phyloP scores from a whole-genome alignment of 1,284 basidiomycete species.

The Trametes hirsuta region DNA sequence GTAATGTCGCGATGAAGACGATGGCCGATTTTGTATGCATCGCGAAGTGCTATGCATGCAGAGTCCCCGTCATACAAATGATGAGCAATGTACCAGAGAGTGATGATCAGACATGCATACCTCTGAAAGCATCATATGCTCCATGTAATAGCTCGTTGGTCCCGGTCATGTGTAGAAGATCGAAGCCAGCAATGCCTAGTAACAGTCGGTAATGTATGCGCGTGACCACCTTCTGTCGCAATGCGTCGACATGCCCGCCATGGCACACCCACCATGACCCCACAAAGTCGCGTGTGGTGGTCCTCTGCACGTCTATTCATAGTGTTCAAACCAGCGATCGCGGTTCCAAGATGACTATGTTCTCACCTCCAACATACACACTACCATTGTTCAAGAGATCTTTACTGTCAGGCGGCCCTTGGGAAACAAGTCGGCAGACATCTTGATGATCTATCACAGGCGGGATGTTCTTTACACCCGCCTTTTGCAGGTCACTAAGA shows the following conservation, averaged over 20 bases:
- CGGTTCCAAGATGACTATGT: no score
- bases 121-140: not conserved
- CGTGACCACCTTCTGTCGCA: not conserved
- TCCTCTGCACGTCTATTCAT: not conserved
- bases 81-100: not conserved
- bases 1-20: slow-evolving; percentile 17
- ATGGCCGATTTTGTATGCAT: not conserved
- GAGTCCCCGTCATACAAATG: no score
- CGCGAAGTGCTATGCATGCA: slow-evolving; percentile 1
- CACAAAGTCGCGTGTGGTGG: not conserved
- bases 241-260: not conserved
- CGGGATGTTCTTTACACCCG: slow-evolving; percentile 9
- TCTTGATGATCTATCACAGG: slow-evolving; percentile 10
- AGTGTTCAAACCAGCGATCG: no score
- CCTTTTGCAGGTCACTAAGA: not conserved
- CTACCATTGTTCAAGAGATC: no score
- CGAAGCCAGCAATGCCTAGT: slow-evolving; percentile 6
- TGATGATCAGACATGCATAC: not conserved
- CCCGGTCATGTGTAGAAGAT: slow-evolving; percentile 2
- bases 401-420: no score
- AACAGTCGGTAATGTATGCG: slow-evolving; percentile 13
- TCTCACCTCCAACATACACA: not conserved
- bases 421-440: not conserved
- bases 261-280: not conserved
- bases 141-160: slow-evolving; percentile 11